Conservation (phyloP, 176 grass and related monocot genomes). For the Lolium rigidum region DNA sequence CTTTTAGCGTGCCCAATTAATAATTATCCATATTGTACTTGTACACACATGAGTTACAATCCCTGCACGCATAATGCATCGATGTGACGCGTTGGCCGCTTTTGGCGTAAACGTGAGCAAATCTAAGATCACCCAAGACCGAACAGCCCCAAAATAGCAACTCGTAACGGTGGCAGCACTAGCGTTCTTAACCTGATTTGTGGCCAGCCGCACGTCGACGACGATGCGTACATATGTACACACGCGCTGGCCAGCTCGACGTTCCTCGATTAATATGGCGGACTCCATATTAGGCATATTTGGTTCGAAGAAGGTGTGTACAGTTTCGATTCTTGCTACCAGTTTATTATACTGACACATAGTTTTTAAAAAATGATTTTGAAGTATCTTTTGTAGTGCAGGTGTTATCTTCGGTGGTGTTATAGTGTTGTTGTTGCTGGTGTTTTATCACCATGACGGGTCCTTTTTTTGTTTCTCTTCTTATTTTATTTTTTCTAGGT, state of each 20-base stretch:
- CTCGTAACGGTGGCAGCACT: neutral
- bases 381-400: no score
- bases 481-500: no score
- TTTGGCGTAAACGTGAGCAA: neutral
- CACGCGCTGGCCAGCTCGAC: neutral
- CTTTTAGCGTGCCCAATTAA: no score
- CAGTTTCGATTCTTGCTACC: neutral
- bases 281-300: neutral
- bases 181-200: neutral
- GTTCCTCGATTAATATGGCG: neutral
- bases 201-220: neutral
- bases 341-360: no score
- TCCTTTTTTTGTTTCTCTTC: no score
- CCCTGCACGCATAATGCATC: neutral
- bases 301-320: neutral
- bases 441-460: no score
- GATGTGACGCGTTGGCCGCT: neutral
- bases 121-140: neutral
- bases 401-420: no score
- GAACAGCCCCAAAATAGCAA: neutral
- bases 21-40: no score
- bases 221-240: neutral
- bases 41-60: no score
- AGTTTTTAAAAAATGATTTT: no score
- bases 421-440: no score